Conservation (phyloP, 805 yeast species). For the Yarrowia yakushimensis region DNA sequence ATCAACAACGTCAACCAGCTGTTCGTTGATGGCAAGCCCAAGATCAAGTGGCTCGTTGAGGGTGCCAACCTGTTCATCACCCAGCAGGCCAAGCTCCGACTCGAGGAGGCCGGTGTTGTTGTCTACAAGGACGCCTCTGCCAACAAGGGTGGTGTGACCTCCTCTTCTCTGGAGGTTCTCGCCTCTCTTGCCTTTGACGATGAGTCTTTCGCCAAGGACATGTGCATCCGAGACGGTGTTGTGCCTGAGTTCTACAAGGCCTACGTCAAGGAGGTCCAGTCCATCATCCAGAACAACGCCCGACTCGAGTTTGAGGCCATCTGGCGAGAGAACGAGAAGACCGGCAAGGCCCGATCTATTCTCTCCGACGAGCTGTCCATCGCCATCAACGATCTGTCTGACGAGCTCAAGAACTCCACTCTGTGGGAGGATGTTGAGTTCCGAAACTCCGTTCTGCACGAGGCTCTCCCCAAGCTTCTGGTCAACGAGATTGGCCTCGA, state of each 20-base stretch:
- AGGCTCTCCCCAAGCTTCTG: slow-evolving; percentile 74
- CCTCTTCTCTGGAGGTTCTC: slow-evolving; percentile 90
- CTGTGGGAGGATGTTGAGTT: slow-evolving; percentile 80
- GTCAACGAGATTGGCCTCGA: slow-evolving; percentile 60
- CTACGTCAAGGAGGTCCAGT: slow-evolving; percentile 85
- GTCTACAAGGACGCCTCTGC: slow-evolving; percentile 95
- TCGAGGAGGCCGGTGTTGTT: slow-evolving; percentile 83
- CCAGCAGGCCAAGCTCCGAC: slow-evolving; percentile 82
- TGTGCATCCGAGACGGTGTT: slow-evolving; percentile 56
- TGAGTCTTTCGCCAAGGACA: slow-evolving; percentile 68
- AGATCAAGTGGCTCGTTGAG: slow-evolving; percentile 87
- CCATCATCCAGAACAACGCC: slow-evolving; percentile 72
- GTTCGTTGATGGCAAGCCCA: slow-evolving; percentile 71
- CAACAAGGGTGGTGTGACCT: slow-evolving; percentile 97
- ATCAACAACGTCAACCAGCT: slow-evolving; percentile 71
- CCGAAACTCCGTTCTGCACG: slow-evolving; percentile 70
- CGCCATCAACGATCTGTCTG: slow-evolving; percentile 80
- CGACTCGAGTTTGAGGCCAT: slow-evolving; percentile 77
- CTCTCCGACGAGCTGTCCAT: slow-evolving; percentile 80
- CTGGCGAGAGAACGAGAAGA: slow-evolving; percentile 68
- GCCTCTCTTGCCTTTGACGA: slow-evolving; percentile 92
- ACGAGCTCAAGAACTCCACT: slow-evolving; percentile 74
- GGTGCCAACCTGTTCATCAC: slow-evolving; percentile 97
- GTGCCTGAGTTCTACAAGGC: slow-evolving; percentile 71
- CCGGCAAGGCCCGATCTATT: slow-evolving; percentile 56